phyloP scores from a whole-genome alignment of 768 basidiomycete species.

The Mycena kentingensis region DNA sequence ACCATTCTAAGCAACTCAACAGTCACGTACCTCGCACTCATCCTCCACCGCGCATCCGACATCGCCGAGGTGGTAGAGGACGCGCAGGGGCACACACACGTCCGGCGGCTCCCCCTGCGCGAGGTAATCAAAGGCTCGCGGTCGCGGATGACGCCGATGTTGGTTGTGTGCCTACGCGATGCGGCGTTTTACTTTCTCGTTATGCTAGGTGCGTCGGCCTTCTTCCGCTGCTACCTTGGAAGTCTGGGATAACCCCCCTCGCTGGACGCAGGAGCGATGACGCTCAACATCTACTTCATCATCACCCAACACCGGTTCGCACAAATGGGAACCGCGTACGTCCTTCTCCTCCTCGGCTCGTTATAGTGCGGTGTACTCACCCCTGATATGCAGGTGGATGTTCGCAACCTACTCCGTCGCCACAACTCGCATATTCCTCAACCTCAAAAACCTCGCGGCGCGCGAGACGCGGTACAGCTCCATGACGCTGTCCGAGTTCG shows the following conservation, averaged over 20 bases:
- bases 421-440: no score
- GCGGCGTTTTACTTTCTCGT: conserved; percentile 8
- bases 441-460: no score
- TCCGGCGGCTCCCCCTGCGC: neutral
- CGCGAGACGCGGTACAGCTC: no score
- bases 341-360: neutral
- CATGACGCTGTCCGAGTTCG: no score
- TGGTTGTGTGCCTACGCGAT: conserved; percentile 7
- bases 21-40: conserved; percentile 10
- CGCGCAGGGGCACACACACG: neutral
- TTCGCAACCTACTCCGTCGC: conserved; percentile 11
- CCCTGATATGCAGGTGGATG: conserved; percentile 2
- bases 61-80: neutral
- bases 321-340: conserved; percentile 9
- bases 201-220: neutral
- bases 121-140: neutral
- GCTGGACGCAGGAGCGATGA: neutral
- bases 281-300: conserved; percentile 8
- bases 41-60: neutral
- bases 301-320: conserved; percentile 1
- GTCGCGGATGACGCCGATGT: neutral
- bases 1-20: no score
- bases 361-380: neutral
- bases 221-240: neutral
- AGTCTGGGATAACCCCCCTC: no score